Conservation (phyloP, 352 stramenopile genomes). For the Phytophthora gonapodyides region DNA sequence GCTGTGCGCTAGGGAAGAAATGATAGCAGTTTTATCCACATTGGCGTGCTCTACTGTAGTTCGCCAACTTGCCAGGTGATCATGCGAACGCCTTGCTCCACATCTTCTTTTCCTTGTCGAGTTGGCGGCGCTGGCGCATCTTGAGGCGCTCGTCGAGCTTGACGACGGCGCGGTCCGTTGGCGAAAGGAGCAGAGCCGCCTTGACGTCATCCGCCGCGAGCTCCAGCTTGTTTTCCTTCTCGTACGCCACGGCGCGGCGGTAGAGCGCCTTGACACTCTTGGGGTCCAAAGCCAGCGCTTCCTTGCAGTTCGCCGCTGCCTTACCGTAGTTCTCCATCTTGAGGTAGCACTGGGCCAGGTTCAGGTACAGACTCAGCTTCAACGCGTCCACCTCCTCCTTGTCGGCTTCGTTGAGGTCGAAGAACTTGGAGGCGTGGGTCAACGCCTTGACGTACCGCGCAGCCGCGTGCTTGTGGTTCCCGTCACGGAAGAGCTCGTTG, state of each 20-base stretch:
- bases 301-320: slow-evolving; percentile 84
- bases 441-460: slow-evolving; percentile 93
- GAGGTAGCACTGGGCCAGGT: slow-evolving; percentile 93
- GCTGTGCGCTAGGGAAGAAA: slow-evolving; percentile 22
- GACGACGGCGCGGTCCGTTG: slow-evolving; percentile 79
- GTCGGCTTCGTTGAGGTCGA: slow-evolving; percentile 85
- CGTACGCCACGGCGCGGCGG: slow-evolving; percentile 80
- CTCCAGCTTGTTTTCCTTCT: slow-evolving; percentile 89
- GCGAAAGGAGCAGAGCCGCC: slow-evolving; percentile 51
- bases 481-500: slow-evolving; percentile 93
- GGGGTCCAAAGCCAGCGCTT: slow-evolving; percentile 76
- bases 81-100: slow-evolving; percentile 86
- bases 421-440: slow-evolving; percentile 92
- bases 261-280: slow-evolving; percentile 89
- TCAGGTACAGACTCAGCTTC: slow-evolving; percentile 92
- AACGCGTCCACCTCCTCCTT: slow-evolving; percentile 87
- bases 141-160: slow-evolving; percentile 80
- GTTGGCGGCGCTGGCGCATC: slow-evolving; percentile 66
- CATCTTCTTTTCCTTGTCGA: slow-evolving; percentile 93
- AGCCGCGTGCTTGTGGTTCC: slow-evolving; percentile 89
- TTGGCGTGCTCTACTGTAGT: slow-evolving; percentile 20
- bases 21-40: slow-evolving; percentile 36
- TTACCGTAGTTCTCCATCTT: slow-evolving; percentile 92
- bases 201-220: slow-evolving; percentile 67
- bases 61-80: slow-evolving; percentile 12